Base-by-base conservation (phyloP, 257 asterid species). In the Eustoma russellianum region DNA sequence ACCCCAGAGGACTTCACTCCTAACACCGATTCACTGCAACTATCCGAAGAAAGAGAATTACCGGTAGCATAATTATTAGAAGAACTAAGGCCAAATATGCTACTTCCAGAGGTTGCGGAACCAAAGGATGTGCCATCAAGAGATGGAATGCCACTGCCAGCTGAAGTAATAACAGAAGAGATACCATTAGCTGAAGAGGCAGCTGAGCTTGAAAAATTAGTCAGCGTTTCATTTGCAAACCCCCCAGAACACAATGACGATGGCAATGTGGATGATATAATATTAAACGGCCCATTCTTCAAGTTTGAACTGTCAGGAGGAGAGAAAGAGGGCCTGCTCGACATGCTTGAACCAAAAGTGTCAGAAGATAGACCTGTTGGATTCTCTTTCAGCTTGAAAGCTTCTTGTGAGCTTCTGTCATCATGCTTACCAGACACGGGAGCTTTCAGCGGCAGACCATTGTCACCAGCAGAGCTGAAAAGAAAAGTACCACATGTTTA, bases 381-480 rank as follows among this genome's bases (percentile, higher is more conserved):
- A 55, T 63, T 70, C 48, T 77, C 95, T 50, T 66, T 83, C 41
- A 47, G 17, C 48, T 64, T 76, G 47, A 57, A 77, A 30, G 68
- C 61, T 66, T 69, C 72, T 10, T 18, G 65, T 53, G 65, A 55
- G 56, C 60, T 72, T 44, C 16, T 47, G 33, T 46, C 70, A 33
- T 17, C 51, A 48, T 41, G 73, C 46, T 71, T 63, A 38, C 66
- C 79, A 15, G 70, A 61, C 50, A 33, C 78, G 0, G 69, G 56
- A 57, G 63, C 53, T 63, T 54, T 53, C 40, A 50, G 52, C 46
- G 47, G 47, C 61, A 60, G 60, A 66, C 55, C 73, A 46, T 18
- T 50, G 49, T 12, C 38, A 50, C 52, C 57, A 50, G 51, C 61
- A 62, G 67, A 51, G 70, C 97, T 83, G 95, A 75, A 66, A 19